Conservation (phyloP, 164 flowering plant species). For the Annona cherimola region DNA sequence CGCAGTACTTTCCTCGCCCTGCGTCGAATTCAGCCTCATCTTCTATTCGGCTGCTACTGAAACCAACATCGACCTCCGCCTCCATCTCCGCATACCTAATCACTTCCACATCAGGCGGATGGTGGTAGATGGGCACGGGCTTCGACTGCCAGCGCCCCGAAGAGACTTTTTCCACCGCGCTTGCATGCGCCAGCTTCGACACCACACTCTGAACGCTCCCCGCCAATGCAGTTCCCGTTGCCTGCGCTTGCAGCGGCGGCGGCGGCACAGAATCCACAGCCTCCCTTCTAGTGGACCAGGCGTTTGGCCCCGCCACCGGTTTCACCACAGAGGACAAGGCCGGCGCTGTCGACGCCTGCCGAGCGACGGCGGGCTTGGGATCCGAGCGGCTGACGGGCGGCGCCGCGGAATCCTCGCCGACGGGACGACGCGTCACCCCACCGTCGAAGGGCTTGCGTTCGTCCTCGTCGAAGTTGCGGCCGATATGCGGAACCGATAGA, state of each 20-base stretch:
- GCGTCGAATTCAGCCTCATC: slow-evolving; percentile 29
- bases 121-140: slow-evolving; percentile 21
- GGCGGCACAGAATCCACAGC: slow-evolving; percentile 35
- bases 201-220: slow-evolving; percentile 49
- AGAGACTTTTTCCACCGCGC: slow-evolving; percentile 87
- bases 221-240: slow-evolving; percentile 1
- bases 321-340: slow-evolving; percentile 13
- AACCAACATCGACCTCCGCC: slow-evolving; percentile 8
- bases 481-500: slow-evolving; percentile 47
- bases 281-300: slow-evolving; percentile 68
- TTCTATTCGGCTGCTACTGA: slow-evolving; percentile 15
- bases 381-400: slow-evolving; percentile 26
- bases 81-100: slow-evolving; percentile 34
- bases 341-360: slow-evolving; percentile 22
- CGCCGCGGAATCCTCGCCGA: slow-evolving; percentile 51
- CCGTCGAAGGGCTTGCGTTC: slow-evolving; percentile 93
- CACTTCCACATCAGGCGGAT: slow-evolving; percentile 47
- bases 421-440: slow-evolving; percentile 41
- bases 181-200: slow-evolving; percentile 71
- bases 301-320: slow-evolving; percentile 43
- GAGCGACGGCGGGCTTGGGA: slow-evolving; percentile 28
- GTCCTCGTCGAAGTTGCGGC: slow-evolving; percentile 91
- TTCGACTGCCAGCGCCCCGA: slow-evolving; percentile 92
- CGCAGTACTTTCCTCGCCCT: slow-evolving; percentile 21
- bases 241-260: not conserved